Evolutionary conservation across 1,284 basidiomycete genomes (phyloP).

Genomic region (Farysia itapuensis): DNA sequence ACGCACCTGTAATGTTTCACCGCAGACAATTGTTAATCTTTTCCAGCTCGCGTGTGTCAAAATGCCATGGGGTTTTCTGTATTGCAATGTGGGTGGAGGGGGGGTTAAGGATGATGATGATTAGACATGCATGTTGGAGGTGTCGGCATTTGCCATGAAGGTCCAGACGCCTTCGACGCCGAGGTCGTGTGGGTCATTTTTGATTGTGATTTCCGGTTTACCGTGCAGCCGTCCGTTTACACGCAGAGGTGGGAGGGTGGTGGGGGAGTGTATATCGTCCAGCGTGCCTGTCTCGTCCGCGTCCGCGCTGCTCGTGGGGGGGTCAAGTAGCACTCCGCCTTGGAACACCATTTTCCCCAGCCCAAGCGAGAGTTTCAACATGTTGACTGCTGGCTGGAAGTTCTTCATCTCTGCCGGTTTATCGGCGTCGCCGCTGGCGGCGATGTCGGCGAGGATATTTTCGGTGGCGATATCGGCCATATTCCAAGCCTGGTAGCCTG

Average conservation of each 20-base stretch:
- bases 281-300: conserved; percentile 12
- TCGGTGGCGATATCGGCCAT: conserved; percentile 57
- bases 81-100: background rate
- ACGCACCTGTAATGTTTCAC: background rate
- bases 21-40: background rate
- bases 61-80: conserved; percentile 1
- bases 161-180: conserved; percentile 53
- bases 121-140: conserved; percentile 48
- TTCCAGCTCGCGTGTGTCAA: background rate
- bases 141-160: conserved; percentile 50
- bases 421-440: background rate
- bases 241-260: background rate
- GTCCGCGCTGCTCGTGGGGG: background rate
- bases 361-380: conserved; percentile 54
- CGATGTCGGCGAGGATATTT: conserved; percentile 46
- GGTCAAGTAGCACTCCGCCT: conserved; percentile 24
- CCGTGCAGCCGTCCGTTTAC: conserved; percentile 22
- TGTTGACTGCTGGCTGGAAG: conserved; percentile 48
- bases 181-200: conserved; percentile 51
- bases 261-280: background rate
- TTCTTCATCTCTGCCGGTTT: conserved; percentile 18
- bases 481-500: conserved; percentile 58
- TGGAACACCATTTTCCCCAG: conserved; percentile 53
- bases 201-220: conserved; percentile 39
- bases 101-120: background rate